phyloP scores from a whole-genome alignment of 306 rosid genomes.

The Citrullus colocynthis region DNA sequence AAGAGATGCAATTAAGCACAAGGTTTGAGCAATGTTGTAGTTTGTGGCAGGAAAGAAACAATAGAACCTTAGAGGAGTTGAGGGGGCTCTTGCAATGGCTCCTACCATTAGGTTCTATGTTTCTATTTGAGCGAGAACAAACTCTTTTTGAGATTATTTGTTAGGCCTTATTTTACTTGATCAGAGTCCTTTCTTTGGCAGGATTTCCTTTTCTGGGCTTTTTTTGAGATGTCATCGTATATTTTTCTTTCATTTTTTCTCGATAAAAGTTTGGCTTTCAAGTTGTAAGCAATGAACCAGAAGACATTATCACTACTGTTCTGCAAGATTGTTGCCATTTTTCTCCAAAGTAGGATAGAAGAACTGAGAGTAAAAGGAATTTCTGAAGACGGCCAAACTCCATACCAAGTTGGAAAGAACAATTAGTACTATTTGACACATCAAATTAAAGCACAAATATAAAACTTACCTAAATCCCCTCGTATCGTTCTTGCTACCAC shows the following conservation, averaged over 20 bases:
- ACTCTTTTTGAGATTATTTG: too few species aligned
- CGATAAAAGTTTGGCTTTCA: background rate
- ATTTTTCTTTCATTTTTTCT: too few species aligned
- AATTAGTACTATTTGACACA: background rate
- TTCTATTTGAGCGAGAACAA: too few species aligned
- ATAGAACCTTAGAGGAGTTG: too few species aligned
- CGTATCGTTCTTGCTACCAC: constrained; percentile 80
- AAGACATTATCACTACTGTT: background rate
- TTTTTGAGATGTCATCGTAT: too few species aligned
- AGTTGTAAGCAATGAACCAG: background rate
- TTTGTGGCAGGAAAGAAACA: too few species aligned
- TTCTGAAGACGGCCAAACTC: background rate
- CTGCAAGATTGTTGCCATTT: background rate
- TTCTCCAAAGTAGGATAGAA: background rate
- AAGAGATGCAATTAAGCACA: constrained; percentile 1
- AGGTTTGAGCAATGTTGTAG: too few species aligned
- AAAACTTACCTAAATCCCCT: constrained; percentile 82
- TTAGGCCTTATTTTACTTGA: too few species aligned
- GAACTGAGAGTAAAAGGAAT: background rate
- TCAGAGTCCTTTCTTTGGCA: too few species aligned
- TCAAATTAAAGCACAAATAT: constrained; percentile 6
- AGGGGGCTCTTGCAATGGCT: too few species aligned
- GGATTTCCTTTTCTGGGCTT: too few species aligned
- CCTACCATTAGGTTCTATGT: too few species aligned
- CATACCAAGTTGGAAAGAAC: background rate